phyloP scores from a whole-genome alignment of 1,284 basidiomycete species.

The Leccinum subatratum region DNA sequence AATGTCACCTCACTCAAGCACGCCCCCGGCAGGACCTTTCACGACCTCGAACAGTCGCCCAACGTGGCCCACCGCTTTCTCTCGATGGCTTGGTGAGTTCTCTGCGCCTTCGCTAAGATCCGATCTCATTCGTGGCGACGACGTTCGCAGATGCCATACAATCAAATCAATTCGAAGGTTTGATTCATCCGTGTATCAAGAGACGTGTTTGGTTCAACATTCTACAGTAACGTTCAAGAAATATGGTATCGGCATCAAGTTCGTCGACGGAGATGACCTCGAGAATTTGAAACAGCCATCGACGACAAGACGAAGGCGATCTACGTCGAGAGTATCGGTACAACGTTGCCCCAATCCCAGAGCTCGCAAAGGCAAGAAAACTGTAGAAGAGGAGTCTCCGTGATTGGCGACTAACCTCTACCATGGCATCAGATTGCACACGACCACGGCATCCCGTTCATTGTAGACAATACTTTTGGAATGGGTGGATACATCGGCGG shows the following conservation, averaged over 20 bases:
- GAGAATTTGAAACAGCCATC: conserved; percentile 70
- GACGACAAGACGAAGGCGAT: conserved; percentile 78
- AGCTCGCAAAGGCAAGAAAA: conserved; percentile 58
- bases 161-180: conserved; percentile 77
- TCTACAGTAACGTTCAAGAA: conserved; percentile 67
- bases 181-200: not conserved
- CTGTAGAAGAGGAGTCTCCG: not conserved
- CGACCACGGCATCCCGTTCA: conserved; percentile 67
- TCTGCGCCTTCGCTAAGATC: not conserved
- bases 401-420: not conserved
- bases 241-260: conserved; percentile 75
- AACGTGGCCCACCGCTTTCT: conserved; percentile 22
- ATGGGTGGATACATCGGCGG: conserved; percentile 72
- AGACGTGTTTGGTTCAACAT: not conserved
- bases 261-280: conserved; percentile 60
- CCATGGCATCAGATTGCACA: conserved; percentile 55
- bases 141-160: conserved; percentile 47
- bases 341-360: conserved; percentile 67
- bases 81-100: conserved; percentile 21
- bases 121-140: conserved; percentile 11
- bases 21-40: conserved; percentile 8
- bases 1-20: not conserved
- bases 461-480: conserved; percentile 91
- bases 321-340: conserved; percentile 83
- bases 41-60: conserved; percentile 24